A percentile compares a stretch with the other conserved stretches of the same genome.
phyloP scores from a whole-genome alignment of 768 basidiomycete species.

The Gyrodon lividus region DNA sequence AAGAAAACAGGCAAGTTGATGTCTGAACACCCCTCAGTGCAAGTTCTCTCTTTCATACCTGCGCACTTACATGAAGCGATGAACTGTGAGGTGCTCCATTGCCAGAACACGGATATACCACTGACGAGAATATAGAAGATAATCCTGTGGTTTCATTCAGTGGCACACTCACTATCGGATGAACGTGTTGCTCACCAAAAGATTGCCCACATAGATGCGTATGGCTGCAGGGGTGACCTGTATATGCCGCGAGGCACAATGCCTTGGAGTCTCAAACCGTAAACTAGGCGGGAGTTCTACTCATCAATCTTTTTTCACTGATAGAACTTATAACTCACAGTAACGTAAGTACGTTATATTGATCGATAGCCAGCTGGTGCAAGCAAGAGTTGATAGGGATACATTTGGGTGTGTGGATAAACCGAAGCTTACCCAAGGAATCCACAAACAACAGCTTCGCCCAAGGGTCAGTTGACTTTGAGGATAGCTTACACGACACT shows the following conservation, averaged over 20 bases:
- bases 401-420: constrained; percentile 29
- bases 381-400: constrained; percentile 47
- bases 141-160: constrained; percentile 9
- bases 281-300: constrained; percentile 2
- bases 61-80: constrained; percentile 38
- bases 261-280: constrained; percentile 34
- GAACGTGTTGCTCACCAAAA: constrained; percentile 52
- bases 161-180: background rate
- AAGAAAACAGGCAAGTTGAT: constrained; percentile 43
- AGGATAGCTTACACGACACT: constrained; percentile 8
- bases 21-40: constrained; percentile 25
- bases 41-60: background rate
- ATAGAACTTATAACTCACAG: constrained; percentile 40
- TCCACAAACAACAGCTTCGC: constrained; percentile 53
- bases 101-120: constrained; percentile 61
- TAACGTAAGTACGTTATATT: constrained; percentile 74
- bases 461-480: background rate
- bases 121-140: constrained; percentile 57
- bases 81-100: constrained; percentile 55
- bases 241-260: constrained; percentile 64
- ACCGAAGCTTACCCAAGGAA: constrained; percentile 42
- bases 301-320: constrained; percentile 36
- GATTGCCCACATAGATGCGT: constrained; percentile 66
- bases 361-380: constrained; percentile 61
- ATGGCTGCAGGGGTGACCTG: constrained; percentile 61